Conservation (phyloP, 306 rosid species). For the Vigna unguiculata region DNA sequence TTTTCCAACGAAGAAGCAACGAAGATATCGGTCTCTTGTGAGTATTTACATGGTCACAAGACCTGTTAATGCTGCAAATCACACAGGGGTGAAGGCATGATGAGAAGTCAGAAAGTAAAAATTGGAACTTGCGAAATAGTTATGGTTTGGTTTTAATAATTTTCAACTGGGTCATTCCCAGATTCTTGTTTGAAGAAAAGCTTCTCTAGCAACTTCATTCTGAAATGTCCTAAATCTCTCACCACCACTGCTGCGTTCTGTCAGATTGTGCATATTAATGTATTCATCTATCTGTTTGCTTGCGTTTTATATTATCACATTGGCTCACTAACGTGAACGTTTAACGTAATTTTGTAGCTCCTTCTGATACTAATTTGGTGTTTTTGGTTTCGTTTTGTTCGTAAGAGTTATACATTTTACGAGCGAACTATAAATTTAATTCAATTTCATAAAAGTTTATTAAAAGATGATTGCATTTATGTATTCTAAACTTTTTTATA, state of each 20-base stretch:
- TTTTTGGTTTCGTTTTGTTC: not conserved
- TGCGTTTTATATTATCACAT: not conserved
- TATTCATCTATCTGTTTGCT: no score
- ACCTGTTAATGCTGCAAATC: conserved; percentile 37
- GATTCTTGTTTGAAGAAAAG: conserved; percentile 6
- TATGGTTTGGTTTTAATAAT: not conserved
- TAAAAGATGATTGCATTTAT: no score
- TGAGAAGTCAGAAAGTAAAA: not conserved
- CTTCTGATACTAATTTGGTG: not conserved
- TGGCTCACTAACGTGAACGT: not conserved
- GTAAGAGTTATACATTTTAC: not conserved
- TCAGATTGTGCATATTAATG: not conserved
- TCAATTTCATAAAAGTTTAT: no score
- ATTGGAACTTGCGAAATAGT: not conserved
- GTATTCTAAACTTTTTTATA: no score
- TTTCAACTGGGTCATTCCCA: conserved; percentile 16
- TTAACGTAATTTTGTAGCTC: not conserved
- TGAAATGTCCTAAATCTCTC: not conserved
- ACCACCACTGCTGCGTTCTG: not conserved
- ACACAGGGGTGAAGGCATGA: conserved; percentile 19
- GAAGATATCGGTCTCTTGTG: conserved; percentile 63
- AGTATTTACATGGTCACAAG: conserved; percentile 59
- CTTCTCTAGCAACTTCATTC: not conserved
- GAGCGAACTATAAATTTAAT: no score
- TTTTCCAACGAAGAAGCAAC: conserved; percentile 52